These are phyloP conservation scores for Gardenia jasminoides DNA, from an alignment of 257 asterid genomes.

Conservation along the genomic window DNA sequence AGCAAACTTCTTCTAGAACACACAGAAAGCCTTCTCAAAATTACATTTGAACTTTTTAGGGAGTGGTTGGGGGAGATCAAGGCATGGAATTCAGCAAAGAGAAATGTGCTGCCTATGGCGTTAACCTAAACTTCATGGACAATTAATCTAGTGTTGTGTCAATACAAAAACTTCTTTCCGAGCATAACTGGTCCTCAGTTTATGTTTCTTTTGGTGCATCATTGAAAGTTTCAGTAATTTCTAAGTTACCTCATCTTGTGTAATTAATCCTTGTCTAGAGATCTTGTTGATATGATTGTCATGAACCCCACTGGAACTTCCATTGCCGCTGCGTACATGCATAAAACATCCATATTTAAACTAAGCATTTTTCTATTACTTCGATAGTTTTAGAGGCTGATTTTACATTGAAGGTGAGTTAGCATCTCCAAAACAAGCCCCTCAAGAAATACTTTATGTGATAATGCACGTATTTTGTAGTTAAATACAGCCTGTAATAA, in stretches of 20 bases:
- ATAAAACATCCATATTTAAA: no score
- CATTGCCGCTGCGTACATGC: neutral
- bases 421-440: neutral
- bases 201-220: no score
- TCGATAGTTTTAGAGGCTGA: neutral
- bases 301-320: neutral
- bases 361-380: no score
- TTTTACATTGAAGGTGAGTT: neutral
- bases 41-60: no score
- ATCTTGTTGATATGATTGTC: neutral
- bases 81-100: neutral
- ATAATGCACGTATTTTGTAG: neutral
- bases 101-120: neutral
- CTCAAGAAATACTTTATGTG: neutral
- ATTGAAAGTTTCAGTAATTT: no score
- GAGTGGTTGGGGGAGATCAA: neutral
- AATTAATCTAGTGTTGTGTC: neutral
- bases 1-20: neutral
- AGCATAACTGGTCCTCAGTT: neutral
- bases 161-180: neutral
- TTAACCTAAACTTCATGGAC: neutral
- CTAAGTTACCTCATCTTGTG: neutral
- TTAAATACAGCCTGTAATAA: neutral
- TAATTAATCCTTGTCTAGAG: neutral
- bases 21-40: neutral